A percentile compares a stretch with the other conserved stretches of the same genome.
Evolutionary conservation across 2,329 filamentous ascomycete species (phyloP).

Genomic region (Emmonsiellopsis sp.): DNA sequence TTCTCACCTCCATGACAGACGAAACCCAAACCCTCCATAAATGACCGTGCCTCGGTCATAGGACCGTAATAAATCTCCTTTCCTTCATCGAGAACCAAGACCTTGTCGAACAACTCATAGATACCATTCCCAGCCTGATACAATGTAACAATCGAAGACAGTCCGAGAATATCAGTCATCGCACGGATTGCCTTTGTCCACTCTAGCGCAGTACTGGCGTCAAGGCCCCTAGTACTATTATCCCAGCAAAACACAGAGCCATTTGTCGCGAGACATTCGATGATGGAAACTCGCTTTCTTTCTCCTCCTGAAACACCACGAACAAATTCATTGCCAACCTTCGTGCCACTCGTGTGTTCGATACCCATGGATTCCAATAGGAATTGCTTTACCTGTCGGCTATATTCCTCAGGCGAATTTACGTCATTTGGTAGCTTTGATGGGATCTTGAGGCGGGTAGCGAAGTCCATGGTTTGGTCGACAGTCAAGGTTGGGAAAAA

Average conservation of each 20-base stretch:
- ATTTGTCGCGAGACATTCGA: constrained; percentile 70
- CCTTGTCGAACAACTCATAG: constrained; percentile 63
- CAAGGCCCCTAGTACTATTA: constrained; percentile 61
- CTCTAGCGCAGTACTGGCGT: constrained; percentile 58
- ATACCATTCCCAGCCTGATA: constrained; percentile 60
- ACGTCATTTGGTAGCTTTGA: constrained; percentile 55
- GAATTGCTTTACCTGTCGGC: constrained; percentile 49
- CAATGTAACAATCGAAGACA: constrained; percentile 57
- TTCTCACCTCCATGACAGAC: constrained; percentile 51
- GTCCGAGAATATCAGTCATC: constrained; percentile 62
- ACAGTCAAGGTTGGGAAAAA: constrained; percentile 80
- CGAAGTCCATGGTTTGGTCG: constrained; percentile 76
- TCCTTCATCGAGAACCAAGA: constrained; percentile 62
- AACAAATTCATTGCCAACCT: constrained; percentile 74
- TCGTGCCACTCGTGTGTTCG: constrained; percentile 72
- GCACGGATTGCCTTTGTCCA: constrained; percentile 54
- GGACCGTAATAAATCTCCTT: constrained; percentile 55
- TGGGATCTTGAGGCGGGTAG: constrained; percentile 77
- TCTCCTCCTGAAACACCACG: constrained; percentile 74
- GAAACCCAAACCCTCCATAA: constrained; percentile 56
- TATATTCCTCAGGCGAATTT: constrained; percentile 39
- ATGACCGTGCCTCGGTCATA: constrained; percentile 46
- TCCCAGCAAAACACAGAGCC: constrained; percentile 67
- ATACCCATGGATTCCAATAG: constrained; percentile 43
- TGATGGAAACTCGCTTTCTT: constrained; percentile 73